phyloP scores from a whole-genome alignment of 768 basidiomycete species.

The Collybia mongolica region DNA sequence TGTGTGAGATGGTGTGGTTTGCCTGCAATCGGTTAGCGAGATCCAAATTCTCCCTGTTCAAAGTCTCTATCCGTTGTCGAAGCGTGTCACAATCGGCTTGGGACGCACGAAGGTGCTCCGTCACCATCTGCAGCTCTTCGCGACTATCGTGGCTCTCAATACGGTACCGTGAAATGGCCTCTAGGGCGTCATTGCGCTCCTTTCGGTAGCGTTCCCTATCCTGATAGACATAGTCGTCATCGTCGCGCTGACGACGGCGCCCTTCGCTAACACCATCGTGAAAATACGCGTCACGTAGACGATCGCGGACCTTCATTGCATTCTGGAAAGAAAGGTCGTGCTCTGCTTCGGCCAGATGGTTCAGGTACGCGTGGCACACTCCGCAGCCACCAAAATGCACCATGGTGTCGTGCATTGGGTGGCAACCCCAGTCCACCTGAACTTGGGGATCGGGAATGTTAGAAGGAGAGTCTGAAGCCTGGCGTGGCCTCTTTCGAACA shows the following conservation, averaged over 20 bases:
- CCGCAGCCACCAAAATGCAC: constrained; percentile 38
- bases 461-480: constrained; percentile 7
- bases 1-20: neutral
- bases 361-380: constrained; percentile 35
- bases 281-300: constrained; percentile 34
- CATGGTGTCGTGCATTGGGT: constrained; percentile 33
- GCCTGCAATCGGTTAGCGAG: constrained; percentile 4
- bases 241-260: constrained; percentile 36
- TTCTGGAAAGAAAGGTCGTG: constrained; percentile 37
- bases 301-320: constrained; percentile 37
- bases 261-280: constrained; percentile 39
- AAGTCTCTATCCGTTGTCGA: constrained; percentile 21
- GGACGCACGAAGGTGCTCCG: constrained; percentile 28
- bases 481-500: constrained; percentile 9
- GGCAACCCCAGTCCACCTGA: constrained; percentile 31
- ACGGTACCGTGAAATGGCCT: constrained; percentile 23
- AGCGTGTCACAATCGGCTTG: constrained; percentile 28
- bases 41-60: constrained; percentile 5
- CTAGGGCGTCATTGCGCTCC: constrained; percentile 34
- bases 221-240: constrained; percentile 32
- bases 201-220: constrained; percentile 28
- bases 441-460: constrained; percentile 10
- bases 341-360: constrained; percentile 36
- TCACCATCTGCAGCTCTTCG: constrained; percentile 23
- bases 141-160: constrained; percentile 31